A percentile compares a stretch with the other conserved stretches of the same genome.
These are phyloP conservation scores for Phytophthora sp. DNA, from an alignment of 352 stramenopile genomes.

Conservation along the genomic window DNA sequence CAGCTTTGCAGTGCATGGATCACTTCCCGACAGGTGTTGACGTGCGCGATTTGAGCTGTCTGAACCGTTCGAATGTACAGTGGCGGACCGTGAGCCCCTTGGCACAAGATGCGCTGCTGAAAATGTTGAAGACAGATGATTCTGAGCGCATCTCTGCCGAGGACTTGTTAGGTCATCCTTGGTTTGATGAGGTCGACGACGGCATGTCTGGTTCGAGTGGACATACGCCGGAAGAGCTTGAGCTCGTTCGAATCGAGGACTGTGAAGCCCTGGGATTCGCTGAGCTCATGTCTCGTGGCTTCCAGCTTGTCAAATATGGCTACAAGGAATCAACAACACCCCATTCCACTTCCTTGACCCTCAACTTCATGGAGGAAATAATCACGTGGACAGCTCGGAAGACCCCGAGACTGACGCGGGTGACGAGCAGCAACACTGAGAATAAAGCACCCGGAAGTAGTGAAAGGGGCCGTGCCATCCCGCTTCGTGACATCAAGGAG, in stretches of 20 bases:
- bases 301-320: constrained; percentile 72
- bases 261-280: constrained; percentile 67
- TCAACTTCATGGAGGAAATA: constrained; percentile 64
- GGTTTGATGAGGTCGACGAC: constrained; percentile 50
- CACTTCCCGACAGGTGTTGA: constrained; percentile 67
- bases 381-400: constrained; percentile 63
- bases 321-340: constrained; percentile 48
- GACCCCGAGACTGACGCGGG: constrained; percentile 8
- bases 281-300: constrained; percentile 64
- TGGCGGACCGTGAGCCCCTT: constrained; percentile 59
- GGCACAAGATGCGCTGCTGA: constrained; percentile 67
- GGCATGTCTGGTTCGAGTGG: background rate
- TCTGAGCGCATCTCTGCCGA: constrained; percentile 66
- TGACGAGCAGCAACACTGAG: constrained; percentile 12
- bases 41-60: constrained; percentile 83
- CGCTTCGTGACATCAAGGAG: constrained; percentile 47
- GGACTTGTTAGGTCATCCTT: constrained; percentile 67
- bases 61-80: constrained; percentile 59
- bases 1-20: constrained; percentile 66
- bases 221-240: constrained; percentile 12
- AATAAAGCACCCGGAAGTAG: background rate
- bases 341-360: constrained; percentile 47
- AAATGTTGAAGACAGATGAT: constrained; percentile 60
- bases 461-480: constrained; percentile 37
- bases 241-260: constrained; percentile 48